Evolutionary conservation across 2,329 filamentous ascomycete genomes (phyloP), one percentile per base, ranked within the genome.

Genomic region (Paramyrothecium sp.): DNA sequence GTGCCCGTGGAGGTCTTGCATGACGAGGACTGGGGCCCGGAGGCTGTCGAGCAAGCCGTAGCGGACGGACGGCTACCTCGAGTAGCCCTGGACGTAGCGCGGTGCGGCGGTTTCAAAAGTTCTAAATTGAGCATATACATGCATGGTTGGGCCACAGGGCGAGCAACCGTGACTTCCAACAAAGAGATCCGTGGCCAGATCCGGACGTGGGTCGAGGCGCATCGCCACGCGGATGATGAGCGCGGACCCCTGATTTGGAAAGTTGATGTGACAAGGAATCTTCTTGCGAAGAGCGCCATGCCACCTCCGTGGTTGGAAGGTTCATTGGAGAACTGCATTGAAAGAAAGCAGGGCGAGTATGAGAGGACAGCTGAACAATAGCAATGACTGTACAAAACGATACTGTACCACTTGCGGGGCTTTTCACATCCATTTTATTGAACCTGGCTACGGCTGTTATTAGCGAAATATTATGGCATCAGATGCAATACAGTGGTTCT

Each of bases 101-200:
- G 60, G 13, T 64, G 65, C 41, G 69, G 69, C 16, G 64, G 63
- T 2, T 72, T 77, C 55, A 72, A 70, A 57, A 70, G 67, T 57
- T 68, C 73, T 48, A 75, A 75, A 61, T 64, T 74, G 19, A 73
- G 71, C 34, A 73, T 75, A 22, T 75, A 74, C 59, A 67, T 76
- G 65, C 71, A 76, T 23, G 75, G 74, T 3, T 77, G 75, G 75
- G 68, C 65, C 17, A 64, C 60, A 13, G 67, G 66, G 10, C 47
- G 71, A 2, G 66, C 67, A 20, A 77, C 74, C 2, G 50, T 77
- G 2, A 77, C 75, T 7, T 75, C 73, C 5, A 77, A 77, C 54
- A 75, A 74, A 61, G 75, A 78, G 62, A 68, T 75, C 11, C 60
- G 66, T n/a, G 69, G 68, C 11, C 71, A 74, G 55, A 64, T 74